These are phyloP conservation scores for Pythium apleroticum DNA, from an alignment of 352 stramenopile genomes.

Conservation along the genomic window DNA sequence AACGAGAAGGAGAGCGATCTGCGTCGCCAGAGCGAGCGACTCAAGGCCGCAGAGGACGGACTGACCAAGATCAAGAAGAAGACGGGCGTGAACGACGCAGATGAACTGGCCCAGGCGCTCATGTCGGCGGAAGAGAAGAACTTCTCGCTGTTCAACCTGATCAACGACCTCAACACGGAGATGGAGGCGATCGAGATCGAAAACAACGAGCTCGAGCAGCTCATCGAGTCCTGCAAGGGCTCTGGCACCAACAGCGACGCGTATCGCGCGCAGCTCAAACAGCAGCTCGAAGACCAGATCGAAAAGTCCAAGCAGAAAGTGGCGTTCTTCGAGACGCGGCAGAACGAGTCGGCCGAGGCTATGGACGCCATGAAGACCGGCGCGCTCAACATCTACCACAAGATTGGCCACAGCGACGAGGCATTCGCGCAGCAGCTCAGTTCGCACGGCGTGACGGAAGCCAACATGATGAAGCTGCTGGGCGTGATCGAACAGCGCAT, in stretches of 20 bases:
- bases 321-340: slow-evolving; percentile 55
- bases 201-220: slow-evolving; percentile 67
- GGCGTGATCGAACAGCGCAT: slow-evolving; percentile 85
- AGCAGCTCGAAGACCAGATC: slow-evolving; percentile 80
- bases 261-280: slow-evolving; percentile 55
- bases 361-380: slow-evolving; percentile 76
- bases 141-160: slow-evolving; percentile 94
- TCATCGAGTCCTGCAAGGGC: slow-evolving; percentile 61
- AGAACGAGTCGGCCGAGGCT: slow-evolving; percentile 59
- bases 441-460: slow-evolving; percentile 73
- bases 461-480: slow-evolving; percentile 79
- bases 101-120: slow-evolving; percentile 84
- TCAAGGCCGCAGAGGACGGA: slow-evolving; percentile 76
- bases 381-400: slow-evolving; percentile 80
- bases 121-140: slow-evolving; percentile 92
- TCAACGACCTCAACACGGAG: slow-evolving; percentile 92
- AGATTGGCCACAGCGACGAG: slow-evolving; percentile 74
- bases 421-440: slow-evolving; percentile 66
- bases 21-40: slow-evolving; percentile 63
- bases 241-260: slow-evolving; percentile 61
- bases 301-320: slow-evolving; percentile 84
- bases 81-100: slow-evolving; percentile 80
- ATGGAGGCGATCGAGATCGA: slow-evolving; percentile 88
- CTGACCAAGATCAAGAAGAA: slow-evolving; percentile 89
- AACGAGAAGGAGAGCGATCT: slow-evolving; percentile 79